Base-by-base conservation (phyloP, 2,329 filamentous ascomycete species). In the Pseudogymnoascus sp. region DNA sequence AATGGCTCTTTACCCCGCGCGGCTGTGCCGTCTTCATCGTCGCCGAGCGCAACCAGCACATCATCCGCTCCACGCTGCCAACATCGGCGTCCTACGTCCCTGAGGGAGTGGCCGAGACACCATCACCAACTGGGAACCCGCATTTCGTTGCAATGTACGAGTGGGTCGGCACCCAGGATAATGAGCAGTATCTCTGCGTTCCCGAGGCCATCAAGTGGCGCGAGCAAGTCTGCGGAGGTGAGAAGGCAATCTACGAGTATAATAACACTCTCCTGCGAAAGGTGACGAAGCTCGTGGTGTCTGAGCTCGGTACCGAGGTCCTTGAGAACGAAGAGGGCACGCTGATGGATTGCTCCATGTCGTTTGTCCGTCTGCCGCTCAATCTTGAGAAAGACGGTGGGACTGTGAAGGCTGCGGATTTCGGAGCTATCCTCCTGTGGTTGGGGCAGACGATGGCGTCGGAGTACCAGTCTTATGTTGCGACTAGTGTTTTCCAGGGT, bases 1-100 rank as follows among this genome's bases (percentile, higher is more conserved):
- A 96, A 79, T 98, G 93, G 93, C 85, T 97, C 6, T 87, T 85
- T 71, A 84, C 85, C 0, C 93, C 93, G 0, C 86, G 93, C 34
- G 89, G 88, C 14, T 92, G 89, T 73, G 92, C 92, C 2, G 79
- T 95, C 3, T 84, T 97, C 68, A 89, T 96, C 75, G 90, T 95
- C 1, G 90, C 92, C 0, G 65, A 80, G 16, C 82, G 88, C 21
- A 92, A 96, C 74, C 93, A 97, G 74, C 77, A 80, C 60, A 75
- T 96, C 48, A 85, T 97, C 45, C 83, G 86, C 13, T 87, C 87
- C 1, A 88, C 90, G 0, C 75, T 96, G 31, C 90, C 92, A 0
- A 96, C 92, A 0, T 92, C 88, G 41, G 90, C 93, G 74, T 90
- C 91, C 0, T 96, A 90, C 74, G 72, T 83, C 0, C 81, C 90